A percentile compares a stretch with the other conserved stretches of the same genome.
Evolutionary conservation across 352 stramenopile species (phyloP).

Genomic region (Phytopythium aichiense): DNA sequence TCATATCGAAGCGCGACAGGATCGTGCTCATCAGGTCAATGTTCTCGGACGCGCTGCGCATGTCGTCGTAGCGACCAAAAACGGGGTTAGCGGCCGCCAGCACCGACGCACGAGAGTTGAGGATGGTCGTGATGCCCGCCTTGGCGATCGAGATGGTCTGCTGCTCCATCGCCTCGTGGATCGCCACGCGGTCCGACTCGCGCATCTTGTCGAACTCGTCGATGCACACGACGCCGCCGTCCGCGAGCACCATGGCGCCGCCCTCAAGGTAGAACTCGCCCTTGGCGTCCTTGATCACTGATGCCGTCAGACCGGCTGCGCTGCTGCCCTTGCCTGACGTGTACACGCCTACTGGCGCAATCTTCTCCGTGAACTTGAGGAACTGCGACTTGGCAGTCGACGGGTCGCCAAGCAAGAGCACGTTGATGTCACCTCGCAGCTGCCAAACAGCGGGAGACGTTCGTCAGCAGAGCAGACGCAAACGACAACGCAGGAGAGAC

Average conservation of each 20-base stretch:
- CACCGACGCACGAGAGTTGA: conserved; percentile 93
- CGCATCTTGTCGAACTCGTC: conserved; percentile 97
- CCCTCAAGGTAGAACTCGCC: conserved; percentile 99
- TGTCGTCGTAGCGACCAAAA: conserved; percentile 98
- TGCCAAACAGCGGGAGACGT: not conserved
- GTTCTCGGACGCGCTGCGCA: conserved; percentile 97
- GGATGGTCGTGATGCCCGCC: conserved; percentile 97
- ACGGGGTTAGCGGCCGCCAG: conserved; percentile 97
- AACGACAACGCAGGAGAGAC: not conserved
- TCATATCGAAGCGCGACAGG: conserved; percentile 98
- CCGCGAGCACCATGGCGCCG: conserved; percentile 97
- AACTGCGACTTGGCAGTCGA: conserved; percentile 98
- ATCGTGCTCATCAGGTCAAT: conserved; percentile 99
- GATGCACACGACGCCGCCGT: conserved; percentile 98
- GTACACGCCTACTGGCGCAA: conserved; percentile 97
- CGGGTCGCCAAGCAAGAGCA: conserved; percentile 97
- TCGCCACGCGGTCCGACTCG: conserved; percentile 94
- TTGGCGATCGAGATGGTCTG: conserved; percentile 99
- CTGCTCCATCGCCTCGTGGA: conserved; percentile 99
- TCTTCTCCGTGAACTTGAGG: conserved; percentile 96
- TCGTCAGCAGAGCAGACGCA: not conserved
- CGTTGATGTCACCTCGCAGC: conserved; percentile 98
- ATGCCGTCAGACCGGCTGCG: conserved; percentile 96
- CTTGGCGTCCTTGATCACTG: conserved; percentile 92
- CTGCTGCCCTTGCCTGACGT: conserved; percentile 98